These are phyloP conservation scores for Tilletia indica DNA, from an alignment of 1,284 basidiomycete genomes.

Conservation along the genomic window DNA sequence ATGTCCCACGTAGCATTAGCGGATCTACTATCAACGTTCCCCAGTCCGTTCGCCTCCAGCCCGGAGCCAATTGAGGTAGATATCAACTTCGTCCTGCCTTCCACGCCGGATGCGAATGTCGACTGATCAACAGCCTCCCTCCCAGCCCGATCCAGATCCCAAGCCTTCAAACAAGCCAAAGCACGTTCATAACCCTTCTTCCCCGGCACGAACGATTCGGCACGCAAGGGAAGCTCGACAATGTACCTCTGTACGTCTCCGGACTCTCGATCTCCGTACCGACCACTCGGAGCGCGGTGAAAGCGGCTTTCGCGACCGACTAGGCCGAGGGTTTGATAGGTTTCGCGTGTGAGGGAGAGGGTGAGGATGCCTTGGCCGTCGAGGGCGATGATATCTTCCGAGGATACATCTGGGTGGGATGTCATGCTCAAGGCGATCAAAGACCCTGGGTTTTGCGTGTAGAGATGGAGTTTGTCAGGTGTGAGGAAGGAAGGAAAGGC, in stretches of 20 bases:
- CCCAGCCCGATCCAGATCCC: constrained; percentile 36
- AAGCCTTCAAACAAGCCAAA: constrained; percentile 31
- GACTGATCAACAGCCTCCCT: constrained; percentile 22
- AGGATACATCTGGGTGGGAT: constrained; percentile 27
- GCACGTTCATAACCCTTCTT: constrained; percentile 49
- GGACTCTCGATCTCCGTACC: constrained; percentile 45
- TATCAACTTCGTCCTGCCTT: constrained; percentile 19
- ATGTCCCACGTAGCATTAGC: constrained; percentile 35
- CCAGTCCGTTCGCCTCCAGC: neutral
- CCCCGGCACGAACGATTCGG: constrained; percentile 46
- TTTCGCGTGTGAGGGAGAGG: constrained; percentile 49
- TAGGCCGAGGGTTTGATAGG: constrained; percentile 51
- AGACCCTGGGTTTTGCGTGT: neutral
- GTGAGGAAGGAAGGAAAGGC: neutral
- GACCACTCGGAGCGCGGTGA: constrained; percentile 39
- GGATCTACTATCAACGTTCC: neutral
- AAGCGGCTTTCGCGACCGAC: constrained; percentile 46
- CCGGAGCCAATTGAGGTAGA: neutral
- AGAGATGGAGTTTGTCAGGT: neutral
- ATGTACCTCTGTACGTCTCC: constrained; percentile 43
- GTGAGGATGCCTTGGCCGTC: constrained; percentile 50
- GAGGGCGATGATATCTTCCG: constrained; percentile 40
- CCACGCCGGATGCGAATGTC: constrained; percentile 10
- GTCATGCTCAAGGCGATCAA: constrained; percentile 40
- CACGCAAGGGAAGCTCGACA: constrained; percentile 41